Evolutionary conservation across 768 basidiomycete genomes (phyloP).

Genomic region (Rhodosporidiobolus sp.): DNA sequence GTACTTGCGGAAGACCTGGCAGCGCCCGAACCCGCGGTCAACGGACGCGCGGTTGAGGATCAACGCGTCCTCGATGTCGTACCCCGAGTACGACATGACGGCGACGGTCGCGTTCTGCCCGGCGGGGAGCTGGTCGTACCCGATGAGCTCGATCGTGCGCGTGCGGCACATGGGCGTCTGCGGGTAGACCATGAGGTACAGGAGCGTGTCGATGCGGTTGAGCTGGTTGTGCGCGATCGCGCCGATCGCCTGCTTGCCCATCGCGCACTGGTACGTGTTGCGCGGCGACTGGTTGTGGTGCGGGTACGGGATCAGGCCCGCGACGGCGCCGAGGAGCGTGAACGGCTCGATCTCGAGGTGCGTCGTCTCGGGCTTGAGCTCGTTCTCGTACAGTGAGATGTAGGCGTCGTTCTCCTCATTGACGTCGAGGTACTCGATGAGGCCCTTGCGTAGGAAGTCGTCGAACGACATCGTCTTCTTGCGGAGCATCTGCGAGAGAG

Average conservation of each 20-base stretch:
- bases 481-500: slow-evolving; percentile 65
- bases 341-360: slow-evolving; percentile 99
- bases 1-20: slow-evolving; percentile 95
- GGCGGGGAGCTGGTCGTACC: slow-evolving; percentile 93
- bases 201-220: slow-evolving; percentile 91
- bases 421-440: slow-evolving; percentile 97
- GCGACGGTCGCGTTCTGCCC: slow-evolving; percentile 98
- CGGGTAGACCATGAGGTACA: slow-evolving; percentile 97
- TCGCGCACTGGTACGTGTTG: slow-evolving; percentile 99
- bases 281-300: slow-evolving; percentile 99
- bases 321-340: slow-evolving; percentile 93
- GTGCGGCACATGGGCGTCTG: slow-evolving; percentile 99
- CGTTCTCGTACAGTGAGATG: slow-evolving; percentile 87
- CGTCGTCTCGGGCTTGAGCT: slow-evolving; percentile 74
- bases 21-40: slow-evolving; percentile 94
- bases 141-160: slow-evolving; percentile 93
- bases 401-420: slow-evolving; percentile 98
- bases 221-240: slow-evolving; percentile 98
- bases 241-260: slow-evolving; percentile 99
- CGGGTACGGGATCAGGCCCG: slow-evolving; percentile 96
- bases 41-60: slow-evolving; percentile 95
- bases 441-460: slow-evolving; percentile 83
- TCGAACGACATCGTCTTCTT: slow-evolving; percentile 77
- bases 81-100: slow-evolving; percentile 98
- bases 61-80: slow-evolving; percentile 98